A percentile compares a stretch with the other conserved stretches of the same genome.
Evolutionary conservation across 2,329 filamentous ascomycete species (phyloP).

Genomic region (Aspergillus neotritici): DNA sequence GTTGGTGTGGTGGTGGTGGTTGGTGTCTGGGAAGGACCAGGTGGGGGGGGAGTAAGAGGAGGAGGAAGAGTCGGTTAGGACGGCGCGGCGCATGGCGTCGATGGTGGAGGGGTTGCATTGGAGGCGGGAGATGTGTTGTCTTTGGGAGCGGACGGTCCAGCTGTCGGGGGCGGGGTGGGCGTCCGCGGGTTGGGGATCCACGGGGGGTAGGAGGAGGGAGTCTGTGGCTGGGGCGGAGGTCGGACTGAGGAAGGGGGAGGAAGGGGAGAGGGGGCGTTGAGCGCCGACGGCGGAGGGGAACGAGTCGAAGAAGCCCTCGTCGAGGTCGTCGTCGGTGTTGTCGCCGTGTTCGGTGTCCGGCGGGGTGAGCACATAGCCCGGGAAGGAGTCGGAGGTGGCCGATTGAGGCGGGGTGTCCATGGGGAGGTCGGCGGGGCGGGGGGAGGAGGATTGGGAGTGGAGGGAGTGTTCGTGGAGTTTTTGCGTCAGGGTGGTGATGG

Average conservation of each 20-base stretch:
- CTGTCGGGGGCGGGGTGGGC: constrained; percentile 10
- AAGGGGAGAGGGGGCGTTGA: constrained; percentile 43
- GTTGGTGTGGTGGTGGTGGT: constrained; percentile 7
- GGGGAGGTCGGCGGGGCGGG: constrained; percentile 1
- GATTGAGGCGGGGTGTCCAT: not conserved
- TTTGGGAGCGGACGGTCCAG: constrained; percentile 29
- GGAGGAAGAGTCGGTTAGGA: constrained; percentile 17
- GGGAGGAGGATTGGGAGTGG: constrained; percentile 13
- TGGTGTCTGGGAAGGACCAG: constrained; percentile 14
- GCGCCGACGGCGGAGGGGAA: constrained; percentile 58
- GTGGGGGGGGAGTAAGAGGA: too few relatives aligned
- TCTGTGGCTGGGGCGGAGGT: constrained; percentile 25
- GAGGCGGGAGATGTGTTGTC: constrained; percentile 37
- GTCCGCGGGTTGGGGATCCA: not conserved
- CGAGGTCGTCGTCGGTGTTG: too few relatives aligned
- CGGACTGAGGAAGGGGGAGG: constrained; percentile 23
- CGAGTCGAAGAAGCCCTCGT: constrained; percentile 44
- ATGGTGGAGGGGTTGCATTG: constrained; percentile 34
- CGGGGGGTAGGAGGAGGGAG: constrained; percentile 10
- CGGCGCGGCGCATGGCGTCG: constrained; percentile 34
- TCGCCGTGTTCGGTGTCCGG: constrained; percentile 36
- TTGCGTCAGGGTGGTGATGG: constrained; percentile 36
- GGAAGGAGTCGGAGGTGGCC: constrained; percentile 5
- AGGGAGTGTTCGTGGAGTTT: constrained; percentile 39
- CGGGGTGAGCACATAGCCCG: constrained; percentile 31